phyloP scores from a whole-genome alignment of 2,329 filamentous ascomycete species.

The Hirsutella minnesotensis region DNA sequence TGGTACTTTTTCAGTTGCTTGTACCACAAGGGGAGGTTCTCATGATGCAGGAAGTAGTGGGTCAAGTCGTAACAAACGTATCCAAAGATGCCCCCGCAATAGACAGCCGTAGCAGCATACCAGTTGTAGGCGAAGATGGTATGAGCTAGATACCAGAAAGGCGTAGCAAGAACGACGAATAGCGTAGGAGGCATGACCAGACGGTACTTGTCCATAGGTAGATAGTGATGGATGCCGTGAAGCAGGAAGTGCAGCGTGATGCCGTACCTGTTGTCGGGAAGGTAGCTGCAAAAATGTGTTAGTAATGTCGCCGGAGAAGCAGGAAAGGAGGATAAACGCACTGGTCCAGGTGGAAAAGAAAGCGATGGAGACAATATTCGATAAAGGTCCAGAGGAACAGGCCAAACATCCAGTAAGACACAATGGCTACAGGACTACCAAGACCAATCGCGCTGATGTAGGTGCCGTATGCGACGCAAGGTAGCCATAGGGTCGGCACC shows the following conservation, averaged over 20 bases:
- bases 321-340: conserved; percentile 33
- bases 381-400: conserved; percentile 76
- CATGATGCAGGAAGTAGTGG: conserved; percentile 97
- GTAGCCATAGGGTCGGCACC: conserved; percentile 74
- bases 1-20: conserved; percentile 94
- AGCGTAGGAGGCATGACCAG: conserved; percentile 94
- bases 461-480: conserved; percentile 63
- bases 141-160: conserved; percentile 90
- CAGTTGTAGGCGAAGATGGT: conserved; percentile 72
- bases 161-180: conserved; percentile 70
- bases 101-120: conserved; percentile 68
- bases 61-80: conserved; percentile 96
- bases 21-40: conserved; percentile 83
- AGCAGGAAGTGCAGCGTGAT: conserved; percentile 86
- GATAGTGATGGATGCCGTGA: conserved; percentile 94
- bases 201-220: conserved; percentile 97
- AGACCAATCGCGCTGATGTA: conserved; percentile 53
- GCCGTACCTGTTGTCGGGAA: conserved; percentile 83
- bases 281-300: conserved; percentile 45
- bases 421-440: conserved; percentile 30
- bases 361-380: conserved; percentile 82
- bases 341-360: conserved; percentile 87
- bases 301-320: background rate
- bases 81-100: conserved; percentile 83
- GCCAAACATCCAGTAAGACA: conserved; percentile 57